Base-by-base conservation (phyloP, 2,329 filamentous ascomycete genomes). In the Pseudopyricularia javanii region DNA sequence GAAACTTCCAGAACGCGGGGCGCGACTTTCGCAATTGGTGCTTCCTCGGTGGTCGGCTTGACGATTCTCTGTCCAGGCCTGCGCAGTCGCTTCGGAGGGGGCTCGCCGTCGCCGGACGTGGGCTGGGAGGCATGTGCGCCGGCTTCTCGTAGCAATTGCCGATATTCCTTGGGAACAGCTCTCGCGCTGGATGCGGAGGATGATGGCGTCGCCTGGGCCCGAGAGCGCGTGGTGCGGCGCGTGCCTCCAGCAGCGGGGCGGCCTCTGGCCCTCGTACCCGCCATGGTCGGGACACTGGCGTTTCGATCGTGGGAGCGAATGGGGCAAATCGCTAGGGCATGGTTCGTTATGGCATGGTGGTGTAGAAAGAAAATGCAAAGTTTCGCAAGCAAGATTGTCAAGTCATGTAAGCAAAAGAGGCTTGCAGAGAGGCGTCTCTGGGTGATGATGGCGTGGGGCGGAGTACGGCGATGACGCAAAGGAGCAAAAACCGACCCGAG, bases 51-150 rank as follows among this genome's bases (percentile, higher is more conserved):
- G 7, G 45, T 14, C 28, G 24, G 22, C 7, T 24, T 34, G 28
- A 34, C 12, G n/a, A 26, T 30, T 51, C 53, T 58, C 20, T 60
- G 48, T 2, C 59, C 59, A 3, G 59, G 59, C 30, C 56, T 54
- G 48, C 60, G 60, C 11, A 57, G 28, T 4, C 54, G 49, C 47
- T 61, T 61, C n/a, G 53, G 40, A 1, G 59, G 57, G 1, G 56
- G 56, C 32, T 57, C 55, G 11, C 30, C 28, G 12, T 20, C 22
- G 6, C 20, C 12, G 14, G 17, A 9, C 6, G n/a, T 15, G 30
- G 45, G 40, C 9, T 11, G 12, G 20, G 52, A 35, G 12, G 54
- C 49, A 4, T 28, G 43, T 6, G 56, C 54, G 2, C 58, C 59
- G 0, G 54, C 58, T 20, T 61, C 59, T 1, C 45, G 51, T 20